Base-by-base conservation (phyloP, 2,329 filamentous ascomycete genomes). In the Sarocladium strictum region DNA sequence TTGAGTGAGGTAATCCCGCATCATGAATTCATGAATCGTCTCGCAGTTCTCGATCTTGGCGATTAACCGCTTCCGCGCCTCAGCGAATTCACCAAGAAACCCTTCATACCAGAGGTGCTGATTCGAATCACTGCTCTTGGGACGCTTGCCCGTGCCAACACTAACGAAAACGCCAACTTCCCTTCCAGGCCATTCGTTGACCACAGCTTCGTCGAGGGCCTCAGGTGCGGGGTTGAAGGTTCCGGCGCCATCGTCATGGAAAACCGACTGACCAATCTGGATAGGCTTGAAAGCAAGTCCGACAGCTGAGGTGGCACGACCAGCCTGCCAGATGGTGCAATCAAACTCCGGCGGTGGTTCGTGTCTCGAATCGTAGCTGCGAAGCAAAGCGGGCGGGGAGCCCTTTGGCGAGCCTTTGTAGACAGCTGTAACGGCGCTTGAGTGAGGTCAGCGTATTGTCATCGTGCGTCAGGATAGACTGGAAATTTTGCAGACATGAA, bases 311-410 rank as follows among this genome's bases (percentile, higher is more conserved):
- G 94, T 99, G n/a, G 94, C 94, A 57, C 94, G 84, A 11, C 94
- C 94, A 3, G 94, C 94, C 72, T 99, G 87, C 94, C 94, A 99
- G 55, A 99, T 94, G 45, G 87, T 96, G 71, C 92, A 96, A 65
- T 96, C 89, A 58, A 90, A 93, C 68, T 97, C 92, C 2, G 93
- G 89, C 0, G 91, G 82, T 0, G 92, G 88, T 68, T 97, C 94
- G 69, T 88, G 90, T 63, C 93, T 83, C 15, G 94, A 97, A 68
- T 97, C 93, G 71, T 99, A 99, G 2, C 93, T 97, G 60, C 94
- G 86, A 54, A 99, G 76, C 56, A 97, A 71, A 9, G 86, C 86
- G 2, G 92, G 80, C 1, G 83, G 77, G 6, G 82, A 81, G 37
- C 83, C 83, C 61, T 81, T 84, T 3, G 78, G 78, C 0, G 90